A percentile compares a stretch with the other conserved stretches of the same genome.
phyloP scores from a whole-genome alignment of 2,329 filamentous ascomycete species.

The Colletotrichum cuscutae region DNA sequence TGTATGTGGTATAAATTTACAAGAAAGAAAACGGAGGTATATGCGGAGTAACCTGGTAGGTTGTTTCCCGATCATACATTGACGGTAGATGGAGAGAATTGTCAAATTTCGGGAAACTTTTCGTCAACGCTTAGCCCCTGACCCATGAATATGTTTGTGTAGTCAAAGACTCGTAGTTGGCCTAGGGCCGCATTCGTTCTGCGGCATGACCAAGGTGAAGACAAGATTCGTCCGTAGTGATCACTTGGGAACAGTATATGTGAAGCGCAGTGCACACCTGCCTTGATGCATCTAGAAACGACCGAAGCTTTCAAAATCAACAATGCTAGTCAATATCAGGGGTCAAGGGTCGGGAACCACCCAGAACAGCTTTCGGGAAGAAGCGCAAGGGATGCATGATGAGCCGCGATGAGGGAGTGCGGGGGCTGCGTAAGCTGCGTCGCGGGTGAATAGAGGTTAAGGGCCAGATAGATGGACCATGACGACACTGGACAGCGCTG shows the following conservation, averaged over 20 bases:
- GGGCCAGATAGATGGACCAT: background rate
- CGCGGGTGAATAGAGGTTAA: background rate
- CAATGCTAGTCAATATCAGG: background rate
- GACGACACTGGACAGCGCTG: constrained; percentile 12
- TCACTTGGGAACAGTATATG: no score
- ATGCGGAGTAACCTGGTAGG: background rate
- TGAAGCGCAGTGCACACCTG: background rate
- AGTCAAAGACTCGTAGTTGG: no score
- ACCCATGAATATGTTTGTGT: background rate
- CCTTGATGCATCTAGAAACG: no score
- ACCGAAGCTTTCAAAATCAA: no score
- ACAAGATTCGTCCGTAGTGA: no score
- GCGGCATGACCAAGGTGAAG: no score
- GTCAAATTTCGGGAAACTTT: background rate
- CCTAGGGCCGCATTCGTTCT: no score
- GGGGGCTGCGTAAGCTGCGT: background rate
- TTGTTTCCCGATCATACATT: background rate
- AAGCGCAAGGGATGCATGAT: background rate
- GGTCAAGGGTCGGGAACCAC: background rate
- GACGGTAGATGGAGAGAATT: background rate
- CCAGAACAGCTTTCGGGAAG: background rate
- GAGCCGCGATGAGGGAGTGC: background rate
- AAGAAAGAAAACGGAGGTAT: background rate
- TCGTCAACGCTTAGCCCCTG: background rate
- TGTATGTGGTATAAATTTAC: background rate